Evolutionary conservation across 345 rosid genomes (phyloP), one percentile per base, ranked within the genome.

Genomic region (Sisymbrium altissimum): DNA sequence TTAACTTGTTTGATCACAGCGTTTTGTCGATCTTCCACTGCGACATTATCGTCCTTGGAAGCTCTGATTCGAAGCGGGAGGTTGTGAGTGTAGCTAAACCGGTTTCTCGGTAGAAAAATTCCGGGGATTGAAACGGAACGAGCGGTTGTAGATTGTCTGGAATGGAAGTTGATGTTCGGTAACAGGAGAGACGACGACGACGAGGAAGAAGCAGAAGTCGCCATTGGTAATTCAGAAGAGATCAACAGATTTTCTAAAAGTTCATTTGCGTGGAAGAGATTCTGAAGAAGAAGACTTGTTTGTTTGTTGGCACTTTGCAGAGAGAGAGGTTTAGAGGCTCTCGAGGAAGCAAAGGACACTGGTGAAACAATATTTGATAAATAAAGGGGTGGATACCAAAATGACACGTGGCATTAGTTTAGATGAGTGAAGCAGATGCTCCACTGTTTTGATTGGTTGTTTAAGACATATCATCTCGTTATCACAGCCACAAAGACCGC

Each of bases 361-460:
- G 35, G 7, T 1, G 27, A 7, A 13, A 40, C n/a, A 27, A 27
- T 68, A 38, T 6, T 12, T 57, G 35, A 41, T 74, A 72, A 72
- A 71, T 58, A 75, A 81, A 76, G 77, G 82, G 78, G 87, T 91
- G 97, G 97, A 81, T 59, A 53, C 33, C 72, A 62, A 55, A 58
- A 60, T 4, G 84, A 89, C 93, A 86, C 96, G 91, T 91, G 92
- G 87, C 85, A 13, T 1, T 4, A 10, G 60, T 52, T 64, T 35
- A 27, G 79, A 78, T 81, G 48, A 70, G 82, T 75, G 41, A 77
- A 57, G 72, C 54, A 71, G 80, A 77, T 77, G 80, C 53, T 70
- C 56, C 0, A 6, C 25, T 12, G 33, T 40, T 77, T 17, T 71
- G 68, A 77, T 77, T 77, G 80, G 80, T 65, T 56, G 39, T 18